Base-by-base conservation (phyloP, 1,139 yeast species). In the Candida sp. region DNA sequence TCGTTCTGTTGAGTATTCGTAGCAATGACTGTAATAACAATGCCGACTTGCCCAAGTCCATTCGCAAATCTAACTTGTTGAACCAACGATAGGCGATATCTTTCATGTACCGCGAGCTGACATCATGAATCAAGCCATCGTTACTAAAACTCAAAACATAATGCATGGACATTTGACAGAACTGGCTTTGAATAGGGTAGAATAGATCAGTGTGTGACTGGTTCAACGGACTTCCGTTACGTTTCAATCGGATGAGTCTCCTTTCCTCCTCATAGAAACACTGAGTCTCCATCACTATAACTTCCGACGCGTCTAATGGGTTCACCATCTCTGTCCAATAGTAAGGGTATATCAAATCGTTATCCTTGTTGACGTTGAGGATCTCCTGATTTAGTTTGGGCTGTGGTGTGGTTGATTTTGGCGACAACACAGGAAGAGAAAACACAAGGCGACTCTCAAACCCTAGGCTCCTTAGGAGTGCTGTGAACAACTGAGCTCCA, bases 271-370 rank as follows among this genome's bases (percentile, higher is more conserved):
- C 67, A 48, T 69, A 69, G 46, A 73, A 73, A 30, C 72, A 63
- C 40, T 66, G 63, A 3, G 70, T 58, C 50, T 74, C 79, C 3
- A 74, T 35, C 0, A 72, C 56, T 11, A 70, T 53, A 0, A 74
- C 32, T 50, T 73, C 73, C 2, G 57, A 49, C 1, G 54, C 53
- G 47, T 73, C 56, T 3, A 69, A 32, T 0, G 79, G 78, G 49
- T 73, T 72, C 2, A 74, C 57, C 3, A 73, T 48, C 54, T 74
- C 79, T 7, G 77, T 72, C 79, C 79, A 74, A 52, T 62, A 73
- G 52, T 73, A 73, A 0, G 79, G 79, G 50, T 68, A 73, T 5
- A 74, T 54, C 11, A 73, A 54, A 53, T 74, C 79, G 51, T 67
- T 63, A 48, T 74, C 79, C 41, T 65, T 67, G 44, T 69, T 73